Percentiles rank a stretch among this genome's conserved stretches.
Conservation (phyloP, 129 eudicot genomes). For the Lactuca saligna region DNA sequence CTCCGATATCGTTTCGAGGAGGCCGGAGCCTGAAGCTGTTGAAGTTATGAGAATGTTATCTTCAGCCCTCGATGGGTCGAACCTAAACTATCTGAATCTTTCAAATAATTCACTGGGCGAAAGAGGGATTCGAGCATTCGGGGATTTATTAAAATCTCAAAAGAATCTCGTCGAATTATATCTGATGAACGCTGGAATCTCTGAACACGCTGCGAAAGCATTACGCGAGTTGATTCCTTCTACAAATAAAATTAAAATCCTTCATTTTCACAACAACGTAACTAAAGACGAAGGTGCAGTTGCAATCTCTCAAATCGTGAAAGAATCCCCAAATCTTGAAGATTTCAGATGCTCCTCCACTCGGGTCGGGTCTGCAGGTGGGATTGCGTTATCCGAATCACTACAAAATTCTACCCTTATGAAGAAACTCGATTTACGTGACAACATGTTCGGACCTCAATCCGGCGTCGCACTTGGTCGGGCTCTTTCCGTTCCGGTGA, state of each 20-base stretch:
- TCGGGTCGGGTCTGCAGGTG: constrained; percentile 67
- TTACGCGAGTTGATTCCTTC: constrained; percentile 63
- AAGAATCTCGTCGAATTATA: constrained; percentile 56
- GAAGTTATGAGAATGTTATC: constrained; percentile 76
- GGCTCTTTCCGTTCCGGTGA: constrained; percentile 31
- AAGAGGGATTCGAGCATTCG: constrained; percentile 79
- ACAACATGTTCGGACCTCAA: constrained; percentile 74
- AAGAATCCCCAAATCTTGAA: constrained; percentile 52
- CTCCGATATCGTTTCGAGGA: constrained; percentile 75
- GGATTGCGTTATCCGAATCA: constrained; percentile 64
- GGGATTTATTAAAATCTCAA: constrained; percentile 59
- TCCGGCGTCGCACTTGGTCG: constrained; percentile 56
- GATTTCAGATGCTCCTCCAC: constrained; percentile 83
- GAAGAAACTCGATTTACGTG: constrained; percentile 71
- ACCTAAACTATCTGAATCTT: constrained; percentile 54
- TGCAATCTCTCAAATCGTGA: constrained; percentile 62
- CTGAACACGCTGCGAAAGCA: constrained; percentile 80
- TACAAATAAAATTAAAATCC: constrained; percentile 55
- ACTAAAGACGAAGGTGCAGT: constrained; percentile 78
- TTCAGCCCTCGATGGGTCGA: constrained; percentile 60
- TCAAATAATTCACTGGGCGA: constrained; percentile 76
- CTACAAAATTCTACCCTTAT: constrained; percentile 42
- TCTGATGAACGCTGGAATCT: constrained; percentile 74
- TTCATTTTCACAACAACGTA: constrained; percentile 82
- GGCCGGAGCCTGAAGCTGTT: constrained; percentile 79